phyloP scores from a whole-genome alignment of 1,284 basidiomycete species.

The Agroathelia rolfsii region DNA sequence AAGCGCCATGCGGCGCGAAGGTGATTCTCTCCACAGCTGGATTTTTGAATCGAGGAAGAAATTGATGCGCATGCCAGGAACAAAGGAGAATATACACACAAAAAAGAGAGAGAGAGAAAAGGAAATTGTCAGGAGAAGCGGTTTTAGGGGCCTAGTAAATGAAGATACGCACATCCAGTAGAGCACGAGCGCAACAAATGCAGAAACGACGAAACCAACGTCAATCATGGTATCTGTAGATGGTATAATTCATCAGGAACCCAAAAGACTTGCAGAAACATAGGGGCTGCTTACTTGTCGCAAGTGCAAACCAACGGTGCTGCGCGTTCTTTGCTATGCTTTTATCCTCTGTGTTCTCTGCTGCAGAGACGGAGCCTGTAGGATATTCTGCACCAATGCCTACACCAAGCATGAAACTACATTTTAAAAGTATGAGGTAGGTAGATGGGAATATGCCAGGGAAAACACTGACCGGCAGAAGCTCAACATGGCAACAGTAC shows the following conservation, averaged over 20 bases:
- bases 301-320: constrained; percentile 79
- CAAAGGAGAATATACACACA: background rate
- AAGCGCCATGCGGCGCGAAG: constrained; percentile 83
- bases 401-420: constrained; percentile 70
- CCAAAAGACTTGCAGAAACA: constrained; percentile 4
- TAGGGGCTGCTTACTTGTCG: constrained; percentile 52
- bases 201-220: constrained; percentile 71
- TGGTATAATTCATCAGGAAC: constrained; percentile 5
- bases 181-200: constrained; percentile 78
- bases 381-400: constrained; percentile 89
- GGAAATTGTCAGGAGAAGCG: background rate
- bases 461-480: constrained; percentile 59
- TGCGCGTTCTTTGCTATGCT: constrained; percentile 72
- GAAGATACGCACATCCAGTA: constrained; percentile 65
- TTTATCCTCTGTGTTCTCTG: constrained; percentile 82
- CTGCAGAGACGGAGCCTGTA: constrained; percentile 84
- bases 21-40: constrained; percentile 68
- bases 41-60: background rate
- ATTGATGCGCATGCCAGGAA: background rate
- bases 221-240: constrained; percentile 77
- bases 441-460: background rate
- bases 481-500: constrained; percentile 68
- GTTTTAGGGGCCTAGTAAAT: background rate
- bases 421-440: constrained; percentile 2
- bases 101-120: constrained; percentile 1